phyloP scores from a whole-genome alignment of 257 asterid species.

The Solanum gandarillasii region DNA sequence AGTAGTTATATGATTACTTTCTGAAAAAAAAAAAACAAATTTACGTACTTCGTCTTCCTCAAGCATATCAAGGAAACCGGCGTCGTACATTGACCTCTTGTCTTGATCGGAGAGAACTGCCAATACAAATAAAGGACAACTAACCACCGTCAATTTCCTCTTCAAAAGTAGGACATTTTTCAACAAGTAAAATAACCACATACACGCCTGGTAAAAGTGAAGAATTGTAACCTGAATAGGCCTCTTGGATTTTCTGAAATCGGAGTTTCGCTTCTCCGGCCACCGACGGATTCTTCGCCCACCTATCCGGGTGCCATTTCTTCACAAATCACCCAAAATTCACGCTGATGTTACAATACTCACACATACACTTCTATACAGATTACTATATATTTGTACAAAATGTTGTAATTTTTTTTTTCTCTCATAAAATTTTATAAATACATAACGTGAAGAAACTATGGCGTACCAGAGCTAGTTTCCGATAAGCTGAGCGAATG shows the following conservation, averaged over 20 bases:
- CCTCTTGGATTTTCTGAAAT: constrained; percentile 73
- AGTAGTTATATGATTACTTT: background rate
- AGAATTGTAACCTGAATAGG: constrained; percentile 41
- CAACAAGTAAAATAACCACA: background rate
- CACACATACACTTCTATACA: background rate
- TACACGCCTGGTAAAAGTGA: background rate
- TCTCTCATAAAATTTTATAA: background rate
- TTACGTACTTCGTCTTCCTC: constrained; percentile 75
- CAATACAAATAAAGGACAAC: constrained; percentile 5
- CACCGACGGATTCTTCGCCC: constrained; percentile 53
- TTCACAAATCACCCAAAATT: constrained; percentile 4
- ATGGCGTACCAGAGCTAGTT: constrained; percentile 56
- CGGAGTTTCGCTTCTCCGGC: constrained; percentile 68
- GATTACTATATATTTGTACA: background rate
- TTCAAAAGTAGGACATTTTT: background rate
- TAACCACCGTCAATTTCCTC: constrained; percentile 4
- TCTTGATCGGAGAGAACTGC: constrained; percentile 73
- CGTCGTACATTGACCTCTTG: constrained; percentile 87
- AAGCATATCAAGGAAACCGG: constrained; percentile 74
- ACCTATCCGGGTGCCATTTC: constrained; percentile 85
- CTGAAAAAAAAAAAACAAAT: background rate
- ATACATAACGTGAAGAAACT: background rate
- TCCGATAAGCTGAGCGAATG: constrained; percentile 81
- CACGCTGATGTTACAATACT: background rate
- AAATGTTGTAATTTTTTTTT: background rate